A percentile compares a stretch with the other conserved stretches of the same genome.
These are phyloP conservation scores for Sugiyamaella paludigena DNA, from an alignment of 1,139 yeast species.

Conservation along the genomic window DNA sequence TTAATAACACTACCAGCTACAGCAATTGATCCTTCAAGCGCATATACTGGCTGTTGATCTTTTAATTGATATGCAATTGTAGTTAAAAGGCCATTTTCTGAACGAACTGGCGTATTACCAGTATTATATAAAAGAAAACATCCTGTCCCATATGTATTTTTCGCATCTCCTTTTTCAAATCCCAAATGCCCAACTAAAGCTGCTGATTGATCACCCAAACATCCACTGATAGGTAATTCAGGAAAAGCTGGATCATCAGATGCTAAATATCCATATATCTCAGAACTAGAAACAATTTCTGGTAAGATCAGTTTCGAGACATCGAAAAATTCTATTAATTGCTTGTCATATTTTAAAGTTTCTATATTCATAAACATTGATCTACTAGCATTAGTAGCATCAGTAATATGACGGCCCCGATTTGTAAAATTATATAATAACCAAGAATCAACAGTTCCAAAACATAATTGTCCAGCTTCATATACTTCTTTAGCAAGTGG, in stretches of 20 bases:
- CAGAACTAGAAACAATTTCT: constrained; percentile 75
- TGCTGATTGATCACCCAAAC: constrained; percentile 93
- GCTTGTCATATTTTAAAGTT: constrained; percentile 72
- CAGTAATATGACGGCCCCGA: constrained; percentile 63
- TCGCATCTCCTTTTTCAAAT: constrained; percentile 77
- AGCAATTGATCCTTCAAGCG: constrained; percentile 92
- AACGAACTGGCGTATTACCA: constrained; percentile 56
- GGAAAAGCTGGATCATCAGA: constrained; percentile 34
- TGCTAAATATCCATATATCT: constrained; percentile 61
- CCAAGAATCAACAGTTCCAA: constrained; percentile 97
- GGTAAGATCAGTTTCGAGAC: constrained; percentile 69
- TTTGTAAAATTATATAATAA: constrained; percentile 80
- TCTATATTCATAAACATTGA: constrained; percentile 87
- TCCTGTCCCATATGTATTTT: constrained; percentile 98
- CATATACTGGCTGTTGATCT: constrained; percentile 71
- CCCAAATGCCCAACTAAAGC: constrained; percentile 94
- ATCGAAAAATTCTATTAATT: constrained; percentile 74
- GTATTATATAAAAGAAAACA: constrained; percentile 89
- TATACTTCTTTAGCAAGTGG: constrained; percentile 66
- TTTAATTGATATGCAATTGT: constrained; percentile 92
- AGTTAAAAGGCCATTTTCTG: constrained; percentile 79
- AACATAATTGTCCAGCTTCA: constrained; percentile 75
- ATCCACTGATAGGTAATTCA: constrained; percentile 79
- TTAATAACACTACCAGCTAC: constrained; percentile 95
- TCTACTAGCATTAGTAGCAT: constrained; percentile 88